Conservation (phyloP, 2,329 filamentous ascomycete genomes). For the Diaporthe australafricana region DNA sequence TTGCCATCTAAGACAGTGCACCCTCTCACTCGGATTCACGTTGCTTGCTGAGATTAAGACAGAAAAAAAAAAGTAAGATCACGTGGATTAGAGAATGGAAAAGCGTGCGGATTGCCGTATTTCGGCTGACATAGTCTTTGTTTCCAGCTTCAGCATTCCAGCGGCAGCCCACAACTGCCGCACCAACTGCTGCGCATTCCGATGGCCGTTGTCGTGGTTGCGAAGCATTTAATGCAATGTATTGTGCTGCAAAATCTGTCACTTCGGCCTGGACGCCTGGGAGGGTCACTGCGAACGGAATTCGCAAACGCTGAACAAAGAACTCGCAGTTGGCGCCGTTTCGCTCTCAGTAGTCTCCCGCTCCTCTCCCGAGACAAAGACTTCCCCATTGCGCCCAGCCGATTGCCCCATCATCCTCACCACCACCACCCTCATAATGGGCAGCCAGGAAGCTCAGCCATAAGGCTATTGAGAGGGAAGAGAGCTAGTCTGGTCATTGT, state of each 20-base stretch:
- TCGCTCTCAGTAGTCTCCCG: conserved; percentile 53
- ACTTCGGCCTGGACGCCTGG: conserved; percentile 17
- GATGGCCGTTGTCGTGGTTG: conserved; percentile 41
- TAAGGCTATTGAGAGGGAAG: conserved; percentile 41
- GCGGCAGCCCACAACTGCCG: conserved; percentile 29
- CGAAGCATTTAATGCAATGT: conserved; percentile 26
- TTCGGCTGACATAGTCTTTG: conserved; percentile 54
- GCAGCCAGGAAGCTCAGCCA: conserved; percentile 35
- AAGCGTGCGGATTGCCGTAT: conserved; percentile 40
- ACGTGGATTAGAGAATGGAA: conserved; percentile 39
- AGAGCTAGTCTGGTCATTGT: conserved; percentile 41
- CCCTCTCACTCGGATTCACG: conserved; percentile 25
- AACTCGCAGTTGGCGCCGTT: conserved; percentile 41
- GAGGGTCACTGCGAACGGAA: conserved; percentile 44
- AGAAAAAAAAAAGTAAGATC: conserved; percentile 39
- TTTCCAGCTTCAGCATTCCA: conserved; percentile 44
- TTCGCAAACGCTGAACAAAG: conserved; percentile 48
- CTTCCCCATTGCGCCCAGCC: conserved; percentile 28
- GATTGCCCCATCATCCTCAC: conserved; percentile 32
- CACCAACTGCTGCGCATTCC: conserved; percentile 39
- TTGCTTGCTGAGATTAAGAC: conserved; percentile 28
- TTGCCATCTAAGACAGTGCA: conserved; percentile 34
- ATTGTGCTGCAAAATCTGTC: conserved; percentile 32
- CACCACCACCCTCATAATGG: conserved; percentile 37
- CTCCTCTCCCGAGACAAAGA: conserved; percentile 56